Conservation (phyloP, 2,329 filamentous ascomycete species). For the Clarireedia sp. region DNA sequence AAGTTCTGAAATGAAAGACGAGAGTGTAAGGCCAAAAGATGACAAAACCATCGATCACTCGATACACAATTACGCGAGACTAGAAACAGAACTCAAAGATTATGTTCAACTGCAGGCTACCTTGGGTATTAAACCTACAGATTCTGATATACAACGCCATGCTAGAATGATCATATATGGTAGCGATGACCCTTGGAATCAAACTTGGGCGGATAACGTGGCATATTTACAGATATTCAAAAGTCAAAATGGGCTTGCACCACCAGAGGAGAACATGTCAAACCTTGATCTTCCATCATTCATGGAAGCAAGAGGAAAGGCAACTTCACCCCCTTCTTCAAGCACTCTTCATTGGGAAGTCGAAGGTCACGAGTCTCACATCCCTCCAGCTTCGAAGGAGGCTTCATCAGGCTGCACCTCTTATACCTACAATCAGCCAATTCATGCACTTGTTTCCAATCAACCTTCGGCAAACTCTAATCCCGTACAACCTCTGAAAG, state of each 20-base stretch:
- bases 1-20: constrained; percentile 45
- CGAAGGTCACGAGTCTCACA: constrained; percentile 15
- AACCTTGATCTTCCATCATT: constrained; percentile 11
- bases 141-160: constrained; percentile 47
- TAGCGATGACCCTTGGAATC: constrained; percentile 55
- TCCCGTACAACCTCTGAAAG: constrained; percentile 25
- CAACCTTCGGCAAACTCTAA: constrained; percentile 27
- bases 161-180: constrained; percentile 56
- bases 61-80: constrained; percentile 45
- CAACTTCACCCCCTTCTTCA: constrained; percentile 11
- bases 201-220: constrained; percentile 50
- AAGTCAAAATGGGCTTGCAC: constrained; percentile 22
- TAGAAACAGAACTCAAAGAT: constrained; percentile 48
- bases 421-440: neutral
- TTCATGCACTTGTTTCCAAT: constrained; percentile 13
- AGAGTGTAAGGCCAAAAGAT: constrained; percentile 43
- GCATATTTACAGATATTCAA: constrained; percentile 48
- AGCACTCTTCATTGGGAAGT: constrained; percentile 25
- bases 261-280: constrained; percentile 14
- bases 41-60: constrained; percentile 50
- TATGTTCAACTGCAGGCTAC: constrained; percentile 40
- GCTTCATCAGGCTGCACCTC: neutral
- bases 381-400: neutral
- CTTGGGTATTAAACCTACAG: constrained; percentile 41
- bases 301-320: neutral